These are phyloP conservation scores for Boletus smithii DNA, from an alignment of 1,284 basidiomycete species.

Conservation along the genomic window DNA sequence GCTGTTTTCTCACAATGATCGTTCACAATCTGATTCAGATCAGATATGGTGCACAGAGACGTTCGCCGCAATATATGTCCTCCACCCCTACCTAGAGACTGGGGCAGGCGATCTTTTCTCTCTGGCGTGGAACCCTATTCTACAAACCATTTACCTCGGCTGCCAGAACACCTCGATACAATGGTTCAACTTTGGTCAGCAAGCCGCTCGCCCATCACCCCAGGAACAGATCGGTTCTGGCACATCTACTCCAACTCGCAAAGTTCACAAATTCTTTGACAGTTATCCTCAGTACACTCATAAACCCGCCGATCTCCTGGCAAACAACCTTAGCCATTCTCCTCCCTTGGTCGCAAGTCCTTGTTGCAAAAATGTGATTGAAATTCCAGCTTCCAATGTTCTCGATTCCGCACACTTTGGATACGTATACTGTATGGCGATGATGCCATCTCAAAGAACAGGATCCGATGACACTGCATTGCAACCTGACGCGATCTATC, in stretches of 20 bases:
- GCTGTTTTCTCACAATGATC: neutral
- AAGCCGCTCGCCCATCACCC: constrained; percentile 8
- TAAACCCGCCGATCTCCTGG: constrained; percentile 58
- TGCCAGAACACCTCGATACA: constrained; percentile 90
- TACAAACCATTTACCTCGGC: constrained; percentile 80
- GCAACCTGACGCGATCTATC: constrained; percentile 38
- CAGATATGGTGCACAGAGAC: constrained; percentile 84
- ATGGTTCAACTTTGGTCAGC: constrained; percentile 67
- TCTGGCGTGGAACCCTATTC: constrained; percentile 71
- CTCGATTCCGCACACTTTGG: constrained; percentile 90
- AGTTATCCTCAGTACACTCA: constrained; percentile 71
- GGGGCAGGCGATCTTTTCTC: constrained; percentile 90
- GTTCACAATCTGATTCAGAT: constrained; percentile 8
- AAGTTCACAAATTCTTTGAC: constrained; percentile 79
- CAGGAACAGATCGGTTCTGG: constrained; percentile 38
- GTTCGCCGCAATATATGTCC: constrained; percentile 69
- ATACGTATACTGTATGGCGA: constrained; percentile 86
- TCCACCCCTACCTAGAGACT: constrained; percentile 82
- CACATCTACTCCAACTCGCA: constrained; percentile 49
- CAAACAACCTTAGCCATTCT: constrained; percentile 48
- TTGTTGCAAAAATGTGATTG: constrained; percentile 40
- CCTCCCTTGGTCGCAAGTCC: constrained; percentile 11
- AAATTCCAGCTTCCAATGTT: constrained; percentile 66
- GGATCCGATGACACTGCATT: constrained; percentile 35
- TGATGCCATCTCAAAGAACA: constrained; percentile 45